A percentile compares a stretch with the other conserved stretches of the same genome.
Conservation (phyloP, 129 eudicot species). For the Gnaphalium uliginosum region DNA sequence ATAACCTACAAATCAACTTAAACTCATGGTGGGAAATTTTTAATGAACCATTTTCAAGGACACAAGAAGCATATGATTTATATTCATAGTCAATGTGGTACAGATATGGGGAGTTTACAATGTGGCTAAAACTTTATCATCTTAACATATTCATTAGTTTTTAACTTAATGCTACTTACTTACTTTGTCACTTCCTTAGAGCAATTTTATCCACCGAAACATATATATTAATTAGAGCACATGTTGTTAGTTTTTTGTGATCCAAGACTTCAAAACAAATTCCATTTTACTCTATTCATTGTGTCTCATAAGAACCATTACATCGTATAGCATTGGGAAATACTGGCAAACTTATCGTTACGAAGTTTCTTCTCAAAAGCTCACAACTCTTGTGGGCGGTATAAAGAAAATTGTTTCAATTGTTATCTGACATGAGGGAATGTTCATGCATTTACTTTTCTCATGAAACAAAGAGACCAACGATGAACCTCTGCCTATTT, state of each 20-base stretch:
- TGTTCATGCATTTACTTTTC: constrained; percentile 6
- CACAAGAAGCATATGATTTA: background rate
- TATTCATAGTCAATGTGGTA: background rate
- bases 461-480: background rate
- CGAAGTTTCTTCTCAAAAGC: background rate
- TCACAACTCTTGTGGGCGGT: constrained; percentile 9
- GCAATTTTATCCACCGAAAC: background rate
- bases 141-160: background rate
- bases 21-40: background rate
- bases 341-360: background rate
- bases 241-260: background rate
- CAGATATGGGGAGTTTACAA: background rate
- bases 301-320: background rate
- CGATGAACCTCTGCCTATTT: constrained; percentile 15
- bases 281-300: constrained; percentile 1
- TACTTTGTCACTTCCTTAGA: background rate
- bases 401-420: background rate
- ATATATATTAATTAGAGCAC: background rate
- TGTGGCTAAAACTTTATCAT: background rate
- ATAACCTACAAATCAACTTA: background rate
- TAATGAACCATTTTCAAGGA: background rate
- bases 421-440: background rate
- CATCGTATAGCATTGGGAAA: too few relatives aligned
- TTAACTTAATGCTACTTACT: background rate
- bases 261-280: background rate